phyloP scores from a whole-genome alignment of 2,329 filamentous ascomycete genomes.

The Cytospora chrysosperma region DNA sequence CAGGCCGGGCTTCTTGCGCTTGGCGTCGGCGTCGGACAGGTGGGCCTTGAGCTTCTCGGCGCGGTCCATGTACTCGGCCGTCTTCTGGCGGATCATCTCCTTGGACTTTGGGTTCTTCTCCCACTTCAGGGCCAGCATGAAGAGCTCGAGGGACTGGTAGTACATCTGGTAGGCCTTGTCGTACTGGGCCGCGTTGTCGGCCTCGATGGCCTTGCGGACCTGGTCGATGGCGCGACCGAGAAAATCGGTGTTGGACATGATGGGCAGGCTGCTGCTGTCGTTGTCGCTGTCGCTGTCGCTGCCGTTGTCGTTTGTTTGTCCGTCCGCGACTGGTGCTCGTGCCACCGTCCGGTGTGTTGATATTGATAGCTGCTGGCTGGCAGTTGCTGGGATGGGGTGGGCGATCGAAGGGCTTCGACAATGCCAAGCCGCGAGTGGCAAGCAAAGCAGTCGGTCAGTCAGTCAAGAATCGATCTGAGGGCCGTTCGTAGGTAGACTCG shows the following conservation, averaged over 20 bases:
- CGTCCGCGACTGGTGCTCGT: slow-evolving; percentile 15
- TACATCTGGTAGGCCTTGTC: slow-evolving; percentile 96
- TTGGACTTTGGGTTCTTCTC: slow-evolving; percentile 98
- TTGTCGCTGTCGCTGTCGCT: too few species aligned
- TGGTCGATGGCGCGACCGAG: slow-evolving; percentile 93
- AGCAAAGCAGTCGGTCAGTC: neutral
- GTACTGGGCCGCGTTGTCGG: slow-evolving; percentile 93
- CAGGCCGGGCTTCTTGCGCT: slow-evolving; percentile 68
- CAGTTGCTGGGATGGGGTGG: neutral
- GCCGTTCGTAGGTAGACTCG: neutral
- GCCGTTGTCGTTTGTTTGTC: neutral
- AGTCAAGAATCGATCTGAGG: neutral
- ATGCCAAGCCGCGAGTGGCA: slow-evolving; percentile 7
- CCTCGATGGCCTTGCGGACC: slow-evolving; percentile 96
- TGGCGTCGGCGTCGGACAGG: slow-evolving; percentile 70
- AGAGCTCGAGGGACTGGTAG: slow-evolving; percentile 93
- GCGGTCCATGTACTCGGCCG: slow-evolving; percentile 95
- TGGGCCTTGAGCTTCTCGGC: slow-evolving; percentile 97
- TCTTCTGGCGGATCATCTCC: slow-evolving; percentile 95
- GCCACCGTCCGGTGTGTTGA: neutral
- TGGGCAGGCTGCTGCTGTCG: slow-evolving; percentile 29
- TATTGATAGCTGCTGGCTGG: neutral
- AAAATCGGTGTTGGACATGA: slow-evolving; percentile 96
- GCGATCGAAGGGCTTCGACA: slow-evolving; percentile 10
- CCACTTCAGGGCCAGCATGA: slow-evolving; percentile 99